These are phyloP conservation scores for Simplicillium aogashimaense DNA, from an alignment of 2,329 filamentous ascomycete genomes.

Conservation along the genomic window DNA sequence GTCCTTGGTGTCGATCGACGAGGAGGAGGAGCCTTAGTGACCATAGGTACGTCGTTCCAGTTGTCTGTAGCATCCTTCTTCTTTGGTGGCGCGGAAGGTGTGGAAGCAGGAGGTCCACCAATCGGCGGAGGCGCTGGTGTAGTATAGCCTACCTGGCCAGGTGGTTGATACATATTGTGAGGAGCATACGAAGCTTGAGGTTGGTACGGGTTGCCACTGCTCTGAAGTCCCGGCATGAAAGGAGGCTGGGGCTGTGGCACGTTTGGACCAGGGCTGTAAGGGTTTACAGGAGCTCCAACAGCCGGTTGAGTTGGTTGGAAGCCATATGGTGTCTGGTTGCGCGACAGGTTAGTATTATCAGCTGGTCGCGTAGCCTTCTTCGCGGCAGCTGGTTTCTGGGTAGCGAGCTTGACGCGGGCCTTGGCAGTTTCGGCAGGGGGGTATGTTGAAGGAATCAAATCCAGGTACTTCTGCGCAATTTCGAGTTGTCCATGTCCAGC, in stretches of 20 bases:
- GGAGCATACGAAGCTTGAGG: constrained; percentile 15
- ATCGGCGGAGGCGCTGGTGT: constrained; percentile 23
- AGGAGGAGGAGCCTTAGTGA: constrained; percentile 61
- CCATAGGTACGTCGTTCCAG: constrained; percentile 94
- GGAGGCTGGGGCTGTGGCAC: constrained; percentile 15
- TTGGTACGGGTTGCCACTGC: constrained; percentile 21
- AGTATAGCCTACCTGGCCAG: constrained; percentile 27
- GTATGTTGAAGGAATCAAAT: constrained; percentile 74
- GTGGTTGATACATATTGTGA: constrained; percentile 45
- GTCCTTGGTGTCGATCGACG: constrained; percentile 63
- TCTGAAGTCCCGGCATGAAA: constrained; percentile 22
- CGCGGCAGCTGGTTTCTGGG: constrained; percentile 35
- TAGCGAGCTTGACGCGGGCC: constrained; percentile 76
- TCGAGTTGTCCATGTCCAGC: constrained; percentile 80
- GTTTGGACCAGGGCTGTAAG: constrained; percentile 16
- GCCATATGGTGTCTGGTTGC: constrained; percentile 28
- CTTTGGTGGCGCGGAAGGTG: constrained; percentile 60
- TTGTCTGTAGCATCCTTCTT: constrained; percentile 58
- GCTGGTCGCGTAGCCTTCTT: constrained; percentile 14
- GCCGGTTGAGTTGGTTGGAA: constrained; percentile 38
- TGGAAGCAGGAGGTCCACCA: constrained; percentile 44
- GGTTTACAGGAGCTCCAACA: constrained; percentile 17
- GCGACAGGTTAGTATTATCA: constrained; percentile 24
- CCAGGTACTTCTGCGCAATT: constrained; percentile 83
- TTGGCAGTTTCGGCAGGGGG: constrained; percentile 80